phyloP scores from a whole-genome alignment of 2,329 filamentous ascomycete genomes.

The Albifimbria verrucaria region DNA sequence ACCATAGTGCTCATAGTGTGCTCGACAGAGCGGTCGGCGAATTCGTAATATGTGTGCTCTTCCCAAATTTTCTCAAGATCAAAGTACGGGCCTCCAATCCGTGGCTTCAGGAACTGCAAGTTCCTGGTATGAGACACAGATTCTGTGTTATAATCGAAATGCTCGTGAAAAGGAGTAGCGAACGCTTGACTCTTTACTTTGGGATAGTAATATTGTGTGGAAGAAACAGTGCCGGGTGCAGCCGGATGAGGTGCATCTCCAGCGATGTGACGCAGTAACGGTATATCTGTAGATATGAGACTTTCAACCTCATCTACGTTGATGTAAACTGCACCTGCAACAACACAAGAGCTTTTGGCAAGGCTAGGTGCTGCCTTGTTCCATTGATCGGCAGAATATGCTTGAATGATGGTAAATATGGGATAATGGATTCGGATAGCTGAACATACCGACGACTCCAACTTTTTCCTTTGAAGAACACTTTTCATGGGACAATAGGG shows the following conservation, averaged over 20 bases:
- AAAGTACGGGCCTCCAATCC: conserved; percentile 63
- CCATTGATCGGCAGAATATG: conserved; percentile 14
- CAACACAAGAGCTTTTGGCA: conserved; percentile 14
- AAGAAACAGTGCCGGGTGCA: neutral
- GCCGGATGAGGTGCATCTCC: conserved; percentile 7
- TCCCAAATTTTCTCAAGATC: conserved; percentile 78
- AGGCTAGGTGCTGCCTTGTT: conserved; percentile 16
- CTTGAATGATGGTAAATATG: neutral
- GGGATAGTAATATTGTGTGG: conserved; percentile 37
- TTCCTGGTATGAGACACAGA: conserved; percentile 64
- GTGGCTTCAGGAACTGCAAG: conserved; percentile 61
- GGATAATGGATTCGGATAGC: accelerated
- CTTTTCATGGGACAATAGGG: conserved; percentile 15
- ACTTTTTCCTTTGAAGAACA: conserved; percentile 36
- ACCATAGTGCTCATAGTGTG: conserved; percentile 83
- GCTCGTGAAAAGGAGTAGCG: conserved; percentile 42
- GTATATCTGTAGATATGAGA: conserved; percentile 5
- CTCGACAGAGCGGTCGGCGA: conserved; percentile 63
- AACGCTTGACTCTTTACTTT: conserved; percentile 34
- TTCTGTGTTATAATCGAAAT: conserved; percentile 51
- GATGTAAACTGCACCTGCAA: conserved; percentile 18
- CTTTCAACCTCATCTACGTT: conserved; percentile 1
- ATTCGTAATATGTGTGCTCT: conserved; percentile 71
- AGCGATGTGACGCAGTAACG: conserved; percentile 15
- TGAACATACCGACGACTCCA: conserved; percentile 31